Base-by-base conservation (phyloP, 2,329 filamentous ascomycete species). In the Tolypocladium pustulatum region DNA sequence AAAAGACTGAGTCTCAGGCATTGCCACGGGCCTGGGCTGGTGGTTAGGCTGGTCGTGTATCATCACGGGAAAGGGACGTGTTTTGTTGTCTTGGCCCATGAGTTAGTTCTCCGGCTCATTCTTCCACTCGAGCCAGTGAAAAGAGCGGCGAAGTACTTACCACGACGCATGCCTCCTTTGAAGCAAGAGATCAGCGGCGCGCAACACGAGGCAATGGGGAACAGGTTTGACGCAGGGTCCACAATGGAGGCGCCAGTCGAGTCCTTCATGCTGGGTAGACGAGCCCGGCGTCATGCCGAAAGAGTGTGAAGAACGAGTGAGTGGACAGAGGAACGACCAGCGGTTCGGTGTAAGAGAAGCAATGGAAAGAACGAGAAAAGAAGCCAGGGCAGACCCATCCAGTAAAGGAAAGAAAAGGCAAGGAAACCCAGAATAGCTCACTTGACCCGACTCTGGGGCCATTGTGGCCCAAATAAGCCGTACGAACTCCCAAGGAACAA, bases 141-240 rank as follows among this genome's bases (percentile, higher is more conserved):
- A 61, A 63, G 65, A 66, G 64, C 62, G 63, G 62, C 61, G 58
- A 63, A 58, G 57, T 62, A 69, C 74, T 72, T 72, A 76, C 73
- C 67, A 65, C 71, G 67, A 64, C 68, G 67, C 61, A 69, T 65
- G 69, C 72, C 74, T 63, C 76, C 72, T 61, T 74, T 71, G 55
- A 71, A 62, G 59, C 71, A 71, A 65, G 72, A 72, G 59, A 69
- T 65, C 61, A 73, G 65, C 61, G 75, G 72, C 62, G 68, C 66
- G 66, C 78, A 81, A 66, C 79, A 81, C 59, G 72, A 70, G 59
- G 72, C 70, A 62, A 81, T 62, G 59, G 73, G 75, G 62, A 73
- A 72, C 60, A 81, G 72, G 76, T 78, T 81, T 61, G 77, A 77
- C 60, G 72, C 65, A 66, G 73, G 75, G 53, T 72, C 69, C 66